Conservation (phyloP, 257 asterid species). For the Euphrasia confusa region DNA sequence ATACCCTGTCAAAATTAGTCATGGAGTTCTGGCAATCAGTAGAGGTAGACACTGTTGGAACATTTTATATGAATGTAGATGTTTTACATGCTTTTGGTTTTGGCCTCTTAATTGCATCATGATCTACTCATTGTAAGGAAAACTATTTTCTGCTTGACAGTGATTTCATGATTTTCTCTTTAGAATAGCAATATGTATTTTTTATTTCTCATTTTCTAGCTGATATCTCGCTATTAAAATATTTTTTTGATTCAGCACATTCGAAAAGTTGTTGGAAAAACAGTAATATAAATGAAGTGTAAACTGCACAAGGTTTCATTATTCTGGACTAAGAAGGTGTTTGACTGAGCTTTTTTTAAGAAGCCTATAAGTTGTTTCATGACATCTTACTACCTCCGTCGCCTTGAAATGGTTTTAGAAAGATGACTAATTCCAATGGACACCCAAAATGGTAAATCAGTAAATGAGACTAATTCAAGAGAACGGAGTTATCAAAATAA, state of each 20-base stretch:
- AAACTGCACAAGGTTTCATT: neutral
- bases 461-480: no score
- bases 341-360: no score
- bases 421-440: no score
- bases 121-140: constrained; percentile 11
- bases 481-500: no score
- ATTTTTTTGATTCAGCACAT: constrained; percentile 15
- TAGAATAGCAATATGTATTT: neutral
- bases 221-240: constrained; percentile 1
- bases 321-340: constrained; percentile 10
- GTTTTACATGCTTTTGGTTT: constrained; percentile 6
- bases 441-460: no score
- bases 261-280: constrained; percentile 15
- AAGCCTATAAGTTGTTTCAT: no score
- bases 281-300: constrained; percentile 13
- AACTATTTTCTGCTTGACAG: constrained; percentile 1
- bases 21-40: constrained; percentile 78
- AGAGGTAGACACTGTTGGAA: constrained; percentile 38
- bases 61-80: constrained; percentile 13
- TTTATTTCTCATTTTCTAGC: constrained; percentile 2
- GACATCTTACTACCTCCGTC: no score
- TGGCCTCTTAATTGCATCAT: constrained; percentile 5
- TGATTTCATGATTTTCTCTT: constrained; percentile 19
- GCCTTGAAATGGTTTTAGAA: no score
- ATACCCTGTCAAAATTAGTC: constrained; percentile 63